Evolutionary conservation across 768 basidiomycete genomes (phyloP).

Genomic region (Coprinopsis marcescibilis): DNA sequence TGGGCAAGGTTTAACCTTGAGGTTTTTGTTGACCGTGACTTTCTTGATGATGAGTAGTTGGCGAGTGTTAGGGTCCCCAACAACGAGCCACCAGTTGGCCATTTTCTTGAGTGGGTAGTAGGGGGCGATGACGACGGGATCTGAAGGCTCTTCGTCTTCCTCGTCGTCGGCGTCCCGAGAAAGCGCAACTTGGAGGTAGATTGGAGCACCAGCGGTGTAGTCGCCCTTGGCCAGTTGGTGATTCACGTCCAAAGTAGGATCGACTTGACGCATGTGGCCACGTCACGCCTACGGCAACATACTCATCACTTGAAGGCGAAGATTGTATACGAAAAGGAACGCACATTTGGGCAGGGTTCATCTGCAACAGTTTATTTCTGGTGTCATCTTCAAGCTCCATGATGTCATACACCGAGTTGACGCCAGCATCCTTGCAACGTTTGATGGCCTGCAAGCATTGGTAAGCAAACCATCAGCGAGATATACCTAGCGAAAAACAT

Average conservation of each 20-base stretch:
- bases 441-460: conserved; percentile 62
- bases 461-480: not conserved
- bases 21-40: conserved; percentile 82
- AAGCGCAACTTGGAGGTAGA: conserved; percentile 73
- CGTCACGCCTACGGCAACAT: conserved; percentile 66
- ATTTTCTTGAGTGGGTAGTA: conserved; percentile 89
- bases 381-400: conserved; percentile 98
- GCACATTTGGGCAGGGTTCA: conserved; percentile 84
- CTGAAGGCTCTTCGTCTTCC: conserved; percentile 72
- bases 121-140: conserved; percentile 87
- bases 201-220: conserved; percentile 80
- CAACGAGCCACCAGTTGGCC: conserved; percentile 96
- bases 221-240: conserved; percentile 84
- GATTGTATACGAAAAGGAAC: conserved; percentile 25
- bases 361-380: conserved; percentile 73
- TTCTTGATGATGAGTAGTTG: conserved; percentile 84
- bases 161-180: conserved; percentile 80
- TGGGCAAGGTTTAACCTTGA: conserved; percentile 77
- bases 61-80: conserved; percentile 77
- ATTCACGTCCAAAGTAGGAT: conserved; percentile 91
- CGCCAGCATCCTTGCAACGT: conserved; percentile 73
- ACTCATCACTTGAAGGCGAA: conserved; percentile 13
- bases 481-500: conserved; percentile 14
- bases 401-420: conserved; percentile 93
- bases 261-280: conserved; percentile 93